A percentile compares a stretch with the other conserved stretches of the same genome.
Evolutionary conservation across 495 filamentous ascomycete genomes (phyloP).

Genomic region (Cercophora samala): DNA sequence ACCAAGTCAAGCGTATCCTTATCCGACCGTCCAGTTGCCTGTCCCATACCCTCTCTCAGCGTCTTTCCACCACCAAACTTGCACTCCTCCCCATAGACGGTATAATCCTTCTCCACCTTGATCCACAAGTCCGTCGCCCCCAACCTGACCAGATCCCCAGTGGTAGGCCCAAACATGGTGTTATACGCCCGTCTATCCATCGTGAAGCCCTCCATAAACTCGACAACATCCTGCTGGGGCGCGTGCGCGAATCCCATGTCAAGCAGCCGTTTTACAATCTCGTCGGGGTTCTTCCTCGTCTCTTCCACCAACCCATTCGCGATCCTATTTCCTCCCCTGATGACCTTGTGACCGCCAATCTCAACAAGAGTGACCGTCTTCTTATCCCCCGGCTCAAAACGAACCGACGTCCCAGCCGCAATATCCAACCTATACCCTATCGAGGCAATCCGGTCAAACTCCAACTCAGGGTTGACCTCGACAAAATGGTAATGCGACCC

Average conservation of each 20-base stretch:
- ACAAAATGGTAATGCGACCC: conserved; percentile 97
- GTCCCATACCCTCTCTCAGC: conserved; percentile 93
- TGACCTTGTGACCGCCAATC: conserved; percentile 79
- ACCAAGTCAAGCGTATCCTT: conserved; percentile 76
- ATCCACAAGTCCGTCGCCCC: conserved; percentile 90
- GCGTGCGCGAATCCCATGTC: conserved; percentile 73
- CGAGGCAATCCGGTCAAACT: conserved; percentile 82
- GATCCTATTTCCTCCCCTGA: conserved; percentile 77
- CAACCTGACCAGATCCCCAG: conserved; percentile 76
- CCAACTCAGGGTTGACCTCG: conserved; percentile 84
- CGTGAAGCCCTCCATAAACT: conserved; percentile 54
- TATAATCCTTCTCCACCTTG: conserved; percentile 83
- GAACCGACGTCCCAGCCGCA: conserved; percentile 83
- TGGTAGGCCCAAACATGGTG: conserved; percentile 90
- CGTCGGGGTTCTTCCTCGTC: conserved; percentile 46
- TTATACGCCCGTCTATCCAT: conserved; percentile 78
- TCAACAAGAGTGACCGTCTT: conserved; percentile 92
- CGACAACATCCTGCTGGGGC: conserved; percentile 55
- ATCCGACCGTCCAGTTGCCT: conserved; percentile 72
- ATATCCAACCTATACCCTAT: conserved; percentile 90
- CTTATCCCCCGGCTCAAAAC: conserved; percentile 92
- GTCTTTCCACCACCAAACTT: conserved; percentile 96
- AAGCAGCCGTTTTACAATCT: conserved; percentile 64
- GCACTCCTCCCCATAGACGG: conserved; percentile 88
- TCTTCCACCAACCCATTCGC: conserved; percentile 70